Evolutionary conservation across 306 rosid genomes (phyloP).

Genomic region (Hylodesmum podocarpum): DNA sequence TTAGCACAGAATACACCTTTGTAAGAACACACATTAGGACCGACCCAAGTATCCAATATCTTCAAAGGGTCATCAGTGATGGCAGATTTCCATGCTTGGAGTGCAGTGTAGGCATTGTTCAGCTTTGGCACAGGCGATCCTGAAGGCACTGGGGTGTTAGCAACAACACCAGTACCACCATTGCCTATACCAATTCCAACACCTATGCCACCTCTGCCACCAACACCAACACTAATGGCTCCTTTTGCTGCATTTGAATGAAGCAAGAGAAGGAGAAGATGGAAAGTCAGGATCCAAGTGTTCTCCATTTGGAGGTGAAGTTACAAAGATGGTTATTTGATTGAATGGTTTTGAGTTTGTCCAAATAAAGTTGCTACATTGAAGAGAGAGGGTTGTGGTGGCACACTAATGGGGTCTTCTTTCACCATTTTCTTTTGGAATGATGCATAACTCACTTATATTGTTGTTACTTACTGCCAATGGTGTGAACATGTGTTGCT

Average conservation of each 20-base stretch:
- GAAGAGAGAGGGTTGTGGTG: conserved; percentile 20
- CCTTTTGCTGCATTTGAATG: conserved; percentile 36
- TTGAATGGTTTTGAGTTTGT: conserved; percentile 24
- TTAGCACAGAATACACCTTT: conserved; percentile 72
- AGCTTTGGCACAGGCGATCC: conserved; percentile 47
- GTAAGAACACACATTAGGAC: conserved; percentile 82
- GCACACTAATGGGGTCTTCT: conserved; percentile 35
- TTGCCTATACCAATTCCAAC: conserved; percentile 30
- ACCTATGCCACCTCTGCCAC: conserved; percentile 15
- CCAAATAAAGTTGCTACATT: conserved; percentile 36
- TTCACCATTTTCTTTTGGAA: not conserved
- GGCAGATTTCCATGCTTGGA: conserved; percentile 92
- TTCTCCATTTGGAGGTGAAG: conserved; percentile 50
- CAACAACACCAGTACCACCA: conserved; percentile 29
- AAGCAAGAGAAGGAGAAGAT: conserved; percentile 34
- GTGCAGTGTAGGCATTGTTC: conserved; percentile 64
- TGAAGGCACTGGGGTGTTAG: conserved; percentile 31
- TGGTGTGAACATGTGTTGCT: not conserved
- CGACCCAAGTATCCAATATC: conserved; percentile 64
- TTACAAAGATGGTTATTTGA: conserved; percentile 19
- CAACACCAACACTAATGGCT: conserved; percentile 36
- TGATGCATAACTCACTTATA: not conserved
- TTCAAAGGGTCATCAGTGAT: conserved; percentile 75
- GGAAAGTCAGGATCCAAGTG: conserved; percentile 31
- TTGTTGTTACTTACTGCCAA: not conserved